Evolutionary conservation across 805 yeast species (phyloP), one percentile per base, ranked within the genome.

Genomic region (Candida boidinii): DNA sequence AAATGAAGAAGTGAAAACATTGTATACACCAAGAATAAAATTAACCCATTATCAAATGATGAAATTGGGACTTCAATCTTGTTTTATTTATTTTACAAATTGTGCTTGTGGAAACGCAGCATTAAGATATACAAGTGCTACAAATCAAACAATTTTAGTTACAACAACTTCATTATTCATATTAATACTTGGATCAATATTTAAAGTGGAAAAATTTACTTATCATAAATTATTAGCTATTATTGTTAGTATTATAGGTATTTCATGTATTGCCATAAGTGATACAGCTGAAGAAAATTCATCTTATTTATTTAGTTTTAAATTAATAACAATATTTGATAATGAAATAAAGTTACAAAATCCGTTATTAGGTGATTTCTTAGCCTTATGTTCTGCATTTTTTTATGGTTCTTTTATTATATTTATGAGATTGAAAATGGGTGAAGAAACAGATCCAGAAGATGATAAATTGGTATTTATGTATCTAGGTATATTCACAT

Each of bases 101-200:
- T 68, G 69, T 35, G 42, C 58, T 8, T 53, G 59, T 36, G 66
- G 56, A 4, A 57, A 69, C 49, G 33, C 52, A n/a, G 53, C 70
- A 3, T 54, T 72, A 28, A 58, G 58, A 39, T 72, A 58, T 43
- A 72, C 79, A 1, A 62, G 72, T 9, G 73, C 76, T 0, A 65
- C 76, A 15, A 70, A 69, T 42, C 71, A 64, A 41, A 66, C 76
- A 0, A 66, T 71, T 8, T 45, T 72, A 13, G 62, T 73, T 6
- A 64, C 76, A 2, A 64, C 74, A 1, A 62, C 76, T 3, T 66
- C 76, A 11, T 56, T 70, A 4, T 72, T 69, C 45, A 68, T 76
- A 0, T 50, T 72, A 23, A 40, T 69, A 12, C 49, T 70, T 15
- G 73, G 77, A 1, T 56, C 51, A 2, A 15, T 53, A 8, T 45